Conservation (phyloP, 805 yeast species). For the Metschnikowia gelsemii region DNA sequence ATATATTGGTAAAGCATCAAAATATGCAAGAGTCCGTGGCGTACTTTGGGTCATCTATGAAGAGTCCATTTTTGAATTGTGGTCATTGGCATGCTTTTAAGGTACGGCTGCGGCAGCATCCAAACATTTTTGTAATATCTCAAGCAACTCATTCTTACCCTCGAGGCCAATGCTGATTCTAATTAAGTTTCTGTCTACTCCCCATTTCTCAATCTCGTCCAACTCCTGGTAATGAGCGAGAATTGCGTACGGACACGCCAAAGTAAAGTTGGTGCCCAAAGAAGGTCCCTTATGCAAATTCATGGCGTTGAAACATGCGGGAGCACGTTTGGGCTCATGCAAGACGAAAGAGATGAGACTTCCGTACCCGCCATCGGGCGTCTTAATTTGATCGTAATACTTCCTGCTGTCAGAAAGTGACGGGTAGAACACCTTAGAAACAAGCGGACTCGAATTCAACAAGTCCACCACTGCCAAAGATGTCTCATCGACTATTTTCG, state of each 20-base stretch:
- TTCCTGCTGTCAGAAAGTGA: conserved; percentile 49
- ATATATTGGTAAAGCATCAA: neutral
- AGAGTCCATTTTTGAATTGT: neutral
- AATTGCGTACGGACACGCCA: conserved; percentile 87
- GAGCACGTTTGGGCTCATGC: conserved; percentile 60
- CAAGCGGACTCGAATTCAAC: conserved; percentile 49
- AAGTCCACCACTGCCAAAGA: conserved; percentile 55
- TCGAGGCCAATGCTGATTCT: conserved; percentile 87
- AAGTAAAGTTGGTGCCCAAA: conserved; percentile 83
- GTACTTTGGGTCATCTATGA: neutral
- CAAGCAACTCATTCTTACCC: conserved; percentile 53
- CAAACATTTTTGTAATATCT: conserved; percentile 18
- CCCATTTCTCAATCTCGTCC: conserved; percentile 78
- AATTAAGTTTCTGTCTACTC: conserved; percentile 73
- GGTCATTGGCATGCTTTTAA: neutral
- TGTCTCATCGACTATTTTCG: conserved; percentile 53
- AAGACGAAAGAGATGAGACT: conserved; percentile 78
- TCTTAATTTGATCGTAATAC: conserved; percentile 70
- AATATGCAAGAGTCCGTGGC: neutral
- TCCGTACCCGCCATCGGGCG: conserved; percentile 81
- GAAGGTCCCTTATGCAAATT: conserved; percentile 84
- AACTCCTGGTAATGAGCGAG: conserved; percentile 82
- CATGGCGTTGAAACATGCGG: conserved; percentile 68
- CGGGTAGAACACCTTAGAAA: conserved; percentile 75
- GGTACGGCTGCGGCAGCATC: conserved; percentile 12